Base-by-base conservation (phyloP, 495 filamentous ascomycete species). In the Hapsidospora chrysogenum region DNA sequence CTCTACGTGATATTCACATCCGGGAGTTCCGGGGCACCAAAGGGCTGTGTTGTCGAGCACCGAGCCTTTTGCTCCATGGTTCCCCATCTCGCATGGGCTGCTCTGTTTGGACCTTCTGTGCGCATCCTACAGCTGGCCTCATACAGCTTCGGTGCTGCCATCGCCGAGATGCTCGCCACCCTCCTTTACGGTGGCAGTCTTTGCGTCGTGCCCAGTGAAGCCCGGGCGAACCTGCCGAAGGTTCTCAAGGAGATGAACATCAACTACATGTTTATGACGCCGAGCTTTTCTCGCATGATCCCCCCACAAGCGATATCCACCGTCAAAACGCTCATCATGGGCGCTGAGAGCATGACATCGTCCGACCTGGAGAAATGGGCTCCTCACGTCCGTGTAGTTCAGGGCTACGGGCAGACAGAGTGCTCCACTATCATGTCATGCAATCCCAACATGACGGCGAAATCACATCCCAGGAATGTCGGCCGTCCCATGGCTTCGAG, bases 151-250 rank as follows among this genome's bases (percentile, higher is more conserved):
- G 80, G 84, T 39, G 64, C 72, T 18, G 71, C 72, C 30, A 57
- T 82, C n/a, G 46, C 68, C 3, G 78, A 84, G 36, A 70, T 78
- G 2, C 67, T 79, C 35, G 69, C 72, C 5, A 72, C 74, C 0
- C 51, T 86, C 1, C 70, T 71, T 8, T 41, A 51, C 13, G 67
- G 67, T 3, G 65, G 56, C n/a, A 64, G 60, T 35, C 51, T 70
- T 15, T 70, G 66, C 37, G 44, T 71, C n/a, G 62, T 63, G 1
- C 62, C 60, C 4, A 45, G 57, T 2, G 35, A 37, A 0, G 62
- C 65, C 36, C 50, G 49, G 16, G 33, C 61, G 11, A 33, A 45
- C 17, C 31, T 33, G 9, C n/a, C 18, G 0, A 18, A 33, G 9
- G 20, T 22, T 6, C 57, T 59, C 17, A 25, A 29, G 9, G 31